A percentile compares a stretch with the other conserved stretches of the same genome.
Evolutionary conservation across 352 stramenopile genomes (phyloP).

Genomic region (Hyaloperonospora arabidopsidis): DNA sequence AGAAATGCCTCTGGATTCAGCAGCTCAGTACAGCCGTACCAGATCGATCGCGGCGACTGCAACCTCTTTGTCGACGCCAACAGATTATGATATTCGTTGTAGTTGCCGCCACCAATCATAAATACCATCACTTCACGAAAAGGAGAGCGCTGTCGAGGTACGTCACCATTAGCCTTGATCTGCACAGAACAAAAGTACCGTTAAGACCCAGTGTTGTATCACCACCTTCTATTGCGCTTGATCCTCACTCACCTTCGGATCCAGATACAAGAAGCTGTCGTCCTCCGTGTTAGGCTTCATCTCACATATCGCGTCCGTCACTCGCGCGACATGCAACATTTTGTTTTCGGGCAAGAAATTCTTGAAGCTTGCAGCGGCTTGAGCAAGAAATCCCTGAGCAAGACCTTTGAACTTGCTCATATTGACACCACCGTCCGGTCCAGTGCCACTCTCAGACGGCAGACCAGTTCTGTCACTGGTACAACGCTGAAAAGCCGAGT

Average conservation of each 20-base stretch:
- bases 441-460: conserved; percentile 22
- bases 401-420: conserved; percentile 83
- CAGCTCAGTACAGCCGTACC: conserved; percentile 87
- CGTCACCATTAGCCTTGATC: conserved; percentile 66
- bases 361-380: conserved; percentile 78
- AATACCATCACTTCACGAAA: conserved; percentile 83
- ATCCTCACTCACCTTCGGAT: conserved; percentile 55
- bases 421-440: conserved; percentile 38
- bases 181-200: conserved; percentile 12
- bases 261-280: conserved; percentile 77
- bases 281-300: conserved; percentile 75
- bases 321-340: conserved; percentile 77
- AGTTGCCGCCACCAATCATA: conserved; percentile 84
- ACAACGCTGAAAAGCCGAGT: conserved; percentile 75
- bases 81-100: conserved; percentile 85
- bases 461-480: conserved; percentile 54
- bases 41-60: conserved; percentile 59
- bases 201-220: background rate
- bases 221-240: background rate
- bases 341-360: conserved; percentile 86
- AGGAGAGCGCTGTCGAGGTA: conserved; percentile 65
- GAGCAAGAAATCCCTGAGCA: conserved; percentile 69
- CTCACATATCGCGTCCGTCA: conserved; percentile 77
- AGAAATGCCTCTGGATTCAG: conserved; percentile 86
- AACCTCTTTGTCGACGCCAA: conserved; percentile 72